phyloP scores from a whole-genome alignment of 2,329 filamentous ascomycete genomes.

The Massarina eburnea region DNA sequence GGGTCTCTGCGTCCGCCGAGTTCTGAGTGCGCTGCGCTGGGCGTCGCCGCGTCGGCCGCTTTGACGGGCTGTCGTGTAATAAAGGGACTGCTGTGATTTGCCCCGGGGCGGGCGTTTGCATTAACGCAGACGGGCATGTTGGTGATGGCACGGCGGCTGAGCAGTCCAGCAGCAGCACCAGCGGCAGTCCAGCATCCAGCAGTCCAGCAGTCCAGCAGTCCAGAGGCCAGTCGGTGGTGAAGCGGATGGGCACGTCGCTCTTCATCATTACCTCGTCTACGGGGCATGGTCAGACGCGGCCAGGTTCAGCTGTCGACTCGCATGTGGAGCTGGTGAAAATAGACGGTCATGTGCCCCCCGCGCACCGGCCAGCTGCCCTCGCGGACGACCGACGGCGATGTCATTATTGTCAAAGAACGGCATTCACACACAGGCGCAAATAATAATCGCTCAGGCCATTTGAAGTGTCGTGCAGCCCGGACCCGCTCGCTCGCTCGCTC shows the following conservation, averaged over 20 bases:
- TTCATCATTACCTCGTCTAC: not conserved
- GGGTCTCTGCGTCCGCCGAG: constrained; percentile 7
- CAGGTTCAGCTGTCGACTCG: not conserved
- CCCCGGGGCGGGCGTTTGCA: constrained; percentile 9
- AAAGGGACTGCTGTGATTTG: constrained; percentile 24
- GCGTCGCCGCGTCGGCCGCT: not conserved
- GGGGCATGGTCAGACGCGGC: not conserved
- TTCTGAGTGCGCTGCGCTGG: not conserved
- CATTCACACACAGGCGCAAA: not conserved
- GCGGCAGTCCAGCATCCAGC: not conserved
- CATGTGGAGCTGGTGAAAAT: constrained; percentile 1
- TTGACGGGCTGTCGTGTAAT: constrained; percentile 33
- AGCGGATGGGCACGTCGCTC: not conserved
- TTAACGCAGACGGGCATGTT: not conserved
- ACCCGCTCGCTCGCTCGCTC: no score
- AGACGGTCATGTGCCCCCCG: constrained; percentile 6
- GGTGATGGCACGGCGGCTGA: not conserved
- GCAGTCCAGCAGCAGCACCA: no score
- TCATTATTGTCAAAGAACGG: not conserved
- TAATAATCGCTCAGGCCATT: not conserved
- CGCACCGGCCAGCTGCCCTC: not conserved
- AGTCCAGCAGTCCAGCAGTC: not conserved
- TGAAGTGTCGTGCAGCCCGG: not conserved
- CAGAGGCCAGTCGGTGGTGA: not conserved
- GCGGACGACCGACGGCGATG: not conserved